Evolutionary conservation across 140 eudicot genomes (phyloP).

Genomic region (Bidens hawaiensis): DNA sequence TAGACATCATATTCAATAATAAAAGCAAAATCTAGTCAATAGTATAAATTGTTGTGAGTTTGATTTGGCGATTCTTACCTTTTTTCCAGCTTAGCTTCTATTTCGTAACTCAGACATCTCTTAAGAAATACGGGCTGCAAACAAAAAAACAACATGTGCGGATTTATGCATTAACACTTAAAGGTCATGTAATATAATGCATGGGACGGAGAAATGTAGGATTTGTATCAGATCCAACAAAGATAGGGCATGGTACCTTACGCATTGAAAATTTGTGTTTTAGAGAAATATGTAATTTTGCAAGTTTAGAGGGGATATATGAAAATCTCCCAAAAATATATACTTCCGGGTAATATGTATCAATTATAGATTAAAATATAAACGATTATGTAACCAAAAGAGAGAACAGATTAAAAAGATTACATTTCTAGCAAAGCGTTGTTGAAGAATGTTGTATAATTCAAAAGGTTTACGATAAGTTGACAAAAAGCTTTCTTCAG

Average conservation of each 20-base stretch:
- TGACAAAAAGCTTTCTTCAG: slow-evolving; percentile 92
- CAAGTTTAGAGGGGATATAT: not conserved
- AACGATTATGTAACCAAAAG: not conserved
- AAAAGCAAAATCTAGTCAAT: slow-evolving; percentile 6
- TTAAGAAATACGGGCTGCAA: slow-evolving; percentile 90
- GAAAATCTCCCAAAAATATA: not conserved
- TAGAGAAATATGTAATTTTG: not conserved
- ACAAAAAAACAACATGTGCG: too few species aligned
- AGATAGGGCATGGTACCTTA: too few species aligned
- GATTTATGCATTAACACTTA: too few species aligned
- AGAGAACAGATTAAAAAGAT: slow-evolving; percentile 19
- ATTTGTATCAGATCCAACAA: too few species aligned
- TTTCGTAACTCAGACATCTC: slow-evolving; percentile 74
- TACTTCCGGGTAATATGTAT: not conserved
- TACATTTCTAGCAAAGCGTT: slow-evolving; percentile 77
- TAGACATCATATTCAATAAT: not conserved
- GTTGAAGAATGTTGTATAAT: slow-evolving; percentile 92
- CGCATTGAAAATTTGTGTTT: too few species aligned
- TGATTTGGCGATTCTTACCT: slow-evolving; percentile 41
- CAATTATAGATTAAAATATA: slow-evolving; percentile 2
- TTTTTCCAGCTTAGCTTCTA: slow-evolving; percentile 64
- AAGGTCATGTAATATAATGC: too few species aligned
- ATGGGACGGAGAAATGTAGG: too few species aligned
- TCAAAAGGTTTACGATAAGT: slow-evolving; percentile 96
- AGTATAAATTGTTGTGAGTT: slow-evolving; percentile 1